Conservation (phyloP, 2,329 filamentous ascomycete species). For the Aspergillus caelatus region DNA sequence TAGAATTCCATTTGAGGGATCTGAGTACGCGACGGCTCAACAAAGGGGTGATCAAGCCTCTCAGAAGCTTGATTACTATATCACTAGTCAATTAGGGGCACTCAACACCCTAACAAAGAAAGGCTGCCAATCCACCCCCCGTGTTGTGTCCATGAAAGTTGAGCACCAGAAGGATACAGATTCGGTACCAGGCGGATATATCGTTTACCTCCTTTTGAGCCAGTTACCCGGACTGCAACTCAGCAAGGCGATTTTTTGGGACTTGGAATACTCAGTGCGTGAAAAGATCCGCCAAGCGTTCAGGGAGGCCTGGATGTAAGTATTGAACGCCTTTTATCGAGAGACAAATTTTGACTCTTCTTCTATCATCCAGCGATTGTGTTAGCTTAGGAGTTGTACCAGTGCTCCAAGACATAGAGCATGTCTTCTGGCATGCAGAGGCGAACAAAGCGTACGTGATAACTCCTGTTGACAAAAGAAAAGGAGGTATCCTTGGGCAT, state of each 20-base stretch:
- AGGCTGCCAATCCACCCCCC: neutral
- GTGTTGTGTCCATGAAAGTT: neutral
- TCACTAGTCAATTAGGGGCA: neutral
- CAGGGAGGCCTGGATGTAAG: neutral
- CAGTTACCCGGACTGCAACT: neutral
- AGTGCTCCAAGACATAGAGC: neutral
- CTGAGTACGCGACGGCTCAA: no score
- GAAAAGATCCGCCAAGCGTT: neutral
- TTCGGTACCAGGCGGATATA: neutral
- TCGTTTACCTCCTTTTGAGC: neutral
- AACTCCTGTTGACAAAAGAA: neutral
- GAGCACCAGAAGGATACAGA: neutral
- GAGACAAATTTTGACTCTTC: neutral
- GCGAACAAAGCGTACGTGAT: neutral
- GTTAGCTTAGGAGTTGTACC: neutral
- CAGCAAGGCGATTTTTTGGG: neutral
- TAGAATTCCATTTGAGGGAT: neutral
- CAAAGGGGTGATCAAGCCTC: no score
- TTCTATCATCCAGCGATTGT: neutral
- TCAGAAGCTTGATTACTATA: neutral
- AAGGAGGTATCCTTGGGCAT: neutral
- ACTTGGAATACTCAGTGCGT: neutral
- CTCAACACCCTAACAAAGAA: neutral
- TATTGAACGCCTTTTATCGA: no score
- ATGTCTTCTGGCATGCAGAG: neutral